Percentiles rank a stretch among this genome's conserved stretches.
Evolutionary conservation across 768 basidiomycete species (phyloP).

Genomic region (Phylloporus sp.): DNA sequence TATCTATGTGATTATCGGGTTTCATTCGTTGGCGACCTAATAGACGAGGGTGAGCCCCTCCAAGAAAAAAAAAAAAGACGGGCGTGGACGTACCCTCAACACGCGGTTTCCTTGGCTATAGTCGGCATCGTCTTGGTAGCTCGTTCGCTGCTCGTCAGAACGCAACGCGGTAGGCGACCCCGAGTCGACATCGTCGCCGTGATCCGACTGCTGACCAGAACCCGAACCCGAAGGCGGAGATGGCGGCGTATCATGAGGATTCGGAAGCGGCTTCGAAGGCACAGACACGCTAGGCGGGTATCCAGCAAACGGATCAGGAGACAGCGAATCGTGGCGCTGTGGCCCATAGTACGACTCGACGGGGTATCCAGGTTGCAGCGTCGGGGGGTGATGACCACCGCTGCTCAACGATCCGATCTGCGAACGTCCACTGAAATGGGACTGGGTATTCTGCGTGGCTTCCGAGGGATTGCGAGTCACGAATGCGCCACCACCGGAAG

Average conservation of each 20-base stretch:
- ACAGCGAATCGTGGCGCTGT: slow-evolving; percentile 16
- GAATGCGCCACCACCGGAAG: slow-evolving; percentile 4
- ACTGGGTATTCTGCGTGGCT: slow-evolving; percentile 23
- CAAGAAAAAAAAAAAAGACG: background rate
- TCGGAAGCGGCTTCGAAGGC: slow-evolving; percentile 10
- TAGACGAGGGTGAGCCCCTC: background rate
- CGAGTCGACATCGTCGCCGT: slow-evolving; percentile 4
- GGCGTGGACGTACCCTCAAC: slow-evolving; percentile 22
- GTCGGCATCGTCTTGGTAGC: slow-evolving; percentile 29
- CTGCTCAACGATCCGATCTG: slow-evolving; percentile 18
- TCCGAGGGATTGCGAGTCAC: slow-evolving; percentile 26
- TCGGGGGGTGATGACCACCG: slow-evolving; percentile 10
- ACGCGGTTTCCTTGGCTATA: slow-evolving; percentile 26
- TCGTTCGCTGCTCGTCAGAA: slow-evolving; percentile 23
- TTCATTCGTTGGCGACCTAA: slow-evolving; percentile 21
- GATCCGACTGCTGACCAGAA: slow-evolving; percentile 11
- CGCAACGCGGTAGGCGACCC: slow-evolving; percentile 3
- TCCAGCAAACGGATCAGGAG: slow-evolving; percentile 28
- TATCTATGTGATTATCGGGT: background rate
- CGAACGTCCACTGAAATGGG: slow-evolving; percentile 21
- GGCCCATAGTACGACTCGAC: slow-evolving; percentile 24
- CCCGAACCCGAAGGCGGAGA: slow-evolving; percentile 11
- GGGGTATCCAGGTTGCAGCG: slow-evolving; percentile 25
- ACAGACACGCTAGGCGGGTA: slow-evolving; percentile 13
- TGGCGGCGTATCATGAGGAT: slow-evolving; percentile 13